Evolutionary conservation across 2,329 filamentous ascomycete species (phyloP).

Genomic region (Lecanicillium sp.): DNA sequence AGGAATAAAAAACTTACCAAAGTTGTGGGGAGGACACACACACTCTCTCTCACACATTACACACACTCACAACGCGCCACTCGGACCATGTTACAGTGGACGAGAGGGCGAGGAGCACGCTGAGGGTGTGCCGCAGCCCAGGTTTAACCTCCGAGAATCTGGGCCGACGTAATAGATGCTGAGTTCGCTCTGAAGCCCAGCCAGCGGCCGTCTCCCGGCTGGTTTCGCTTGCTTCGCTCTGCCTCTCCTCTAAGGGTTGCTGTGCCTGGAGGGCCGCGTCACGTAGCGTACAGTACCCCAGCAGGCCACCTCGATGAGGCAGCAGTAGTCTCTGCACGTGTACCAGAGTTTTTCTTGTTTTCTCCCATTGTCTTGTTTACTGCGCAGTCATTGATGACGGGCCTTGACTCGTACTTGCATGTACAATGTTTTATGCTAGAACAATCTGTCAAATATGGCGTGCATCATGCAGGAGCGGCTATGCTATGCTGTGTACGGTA

Average conservation of each 20-base stretch:
- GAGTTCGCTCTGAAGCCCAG: too few species aligned
- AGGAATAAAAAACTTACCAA: background rate
- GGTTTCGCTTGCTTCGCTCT: too few species aligned
- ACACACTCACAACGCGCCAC: slow-evolving; percentile 3
- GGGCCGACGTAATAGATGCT: slow-evolving; percentile 3
- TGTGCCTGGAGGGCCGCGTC: too few species aligned
- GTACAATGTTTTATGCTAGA: background rate
- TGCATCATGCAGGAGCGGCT: background rate
- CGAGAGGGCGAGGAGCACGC: background rate
- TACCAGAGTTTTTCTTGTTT: background rate
- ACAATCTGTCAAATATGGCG: background rate
- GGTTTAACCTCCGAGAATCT: slow-evolving; percentile 1
- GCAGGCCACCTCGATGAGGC: too few species aligned
- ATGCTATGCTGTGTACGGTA: background rate
- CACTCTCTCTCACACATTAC: background rate
- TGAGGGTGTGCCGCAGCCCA: background rate
- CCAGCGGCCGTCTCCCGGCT: too few species aligned
- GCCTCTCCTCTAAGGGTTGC: too few species aligned
- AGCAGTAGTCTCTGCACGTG: too few species aligned
- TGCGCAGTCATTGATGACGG: background rate
- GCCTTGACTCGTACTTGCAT: background rate
- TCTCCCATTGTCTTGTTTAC: background rate
- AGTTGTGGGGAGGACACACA: slow-evolving; percentile 2
- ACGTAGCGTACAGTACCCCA: too few species aligned
- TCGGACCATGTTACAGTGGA: too few species aligned